These are phyloP conservation scores for Salvia rosmarinus DNA, from an alignment of 257 asterid genomes.

Conservation along the genomic window DNA sequence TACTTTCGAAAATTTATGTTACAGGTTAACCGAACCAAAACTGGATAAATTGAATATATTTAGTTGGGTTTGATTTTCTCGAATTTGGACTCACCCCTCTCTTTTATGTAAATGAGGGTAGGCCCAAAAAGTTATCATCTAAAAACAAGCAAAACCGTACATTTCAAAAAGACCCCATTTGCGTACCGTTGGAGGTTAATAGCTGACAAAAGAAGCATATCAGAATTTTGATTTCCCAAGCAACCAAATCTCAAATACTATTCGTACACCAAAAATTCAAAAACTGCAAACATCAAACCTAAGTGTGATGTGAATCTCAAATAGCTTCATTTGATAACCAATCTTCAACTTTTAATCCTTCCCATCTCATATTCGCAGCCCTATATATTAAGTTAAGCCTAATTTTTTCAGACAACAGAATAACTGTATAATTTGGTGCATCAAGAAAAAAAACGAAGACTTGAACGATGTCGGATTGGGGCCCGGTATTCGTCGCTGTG, in stretches of 20 bases:
- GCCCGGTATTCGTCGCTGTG: constrained; percentile 84
- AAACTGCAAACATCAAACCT: background rate
- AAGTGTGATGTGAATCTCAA: constrained; percentile 41
- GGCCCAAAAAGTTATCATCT: too few species aligned
- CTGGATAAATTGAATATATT: too few species aligned
- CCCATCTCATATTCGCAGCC: background rate
- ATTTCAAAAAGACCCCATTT: background rate
- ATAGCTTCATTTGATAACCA: constrained; percentile 36
- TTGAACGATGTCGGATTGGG: constrained; percentile 83
- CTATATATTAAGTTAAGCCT: background rate
- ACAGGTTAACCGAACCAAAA: too few species aligned
- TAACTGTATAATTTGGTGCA: background rate
- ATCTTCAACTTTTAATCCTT: constrained; percentile 27
- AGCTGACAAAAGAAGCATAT: constrained; percentile 17
- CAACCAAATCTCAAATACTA: constrained; percentile 41
- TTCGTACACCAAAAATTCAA: background rate
- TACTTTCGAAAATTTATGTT: too few species aligned
- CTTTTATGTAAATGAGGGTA: too few species aligned
- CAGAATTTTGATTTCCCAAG: constrained; percentile 39
- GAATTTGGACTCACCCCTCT: too few species aligned
- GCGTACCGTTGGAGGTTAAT: constrained; percentile 31
- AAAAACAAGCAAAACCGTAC: too few species aligned
- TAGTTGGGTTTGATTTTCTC: too few species aligned
- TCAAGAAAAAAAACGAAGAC: background rate
- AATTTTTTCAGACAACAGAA: background rate